Base-by-base conservation (phyloP, 2,329 filamentous ascomycete genomes). In the Gaeumannomyces sp. region DNA sequence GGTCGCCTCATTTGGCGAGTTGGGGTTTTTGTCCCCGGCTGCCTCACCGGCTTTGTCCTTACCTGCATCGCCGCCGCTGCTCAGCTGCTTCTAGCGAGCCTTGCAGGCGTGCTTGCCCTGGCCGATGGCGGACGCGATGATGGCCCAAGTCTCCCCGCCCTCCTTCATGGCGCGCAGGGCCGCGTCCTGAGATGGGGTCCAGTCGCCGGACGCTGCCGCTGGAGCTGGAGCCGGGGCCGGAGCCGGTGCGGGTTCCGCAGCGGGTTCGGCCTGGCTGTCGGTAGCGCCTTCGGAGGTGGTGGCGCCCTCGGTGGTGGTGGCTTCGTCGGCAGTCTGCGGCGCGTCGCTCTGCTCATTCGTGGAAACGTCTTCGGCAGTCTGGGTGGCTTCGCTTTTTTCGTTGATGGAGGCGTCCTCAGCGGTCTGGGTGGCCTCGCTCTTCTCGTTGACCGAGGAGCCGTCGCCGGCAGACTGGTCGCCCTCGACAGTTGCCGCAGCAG, bases 171-270 rank as follows among this genome's bases (percentile, higher is more conserved):
- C 57, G 16, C 69, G 64, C n/a, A 71, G 60, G 22, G 66, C 65
- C 13, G 67, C 67, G 27, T 71, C 69, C 58, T 68, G 65, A 7
- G 70, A 70, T 11, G 58, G 60, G n/a, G 67, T 70, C 66, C 69
- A 71, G 22, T 33, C 62, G 31, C 57, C 56, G n/a, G 31, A 29
- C 8, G 62, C 53, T 19, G n/a, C n/a, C n/a, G n/a, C n/a, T n/a
- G n/a, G n/a, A n/a, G n/a, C n/a, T n/a, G n/a, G n/a, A n/a, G n/a
- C n/a, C n/a, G 61, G 29, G 3, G 45, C 53, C 25, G 60, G 28
- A 6, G 35, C 35, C 33, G 7, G 33, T 3, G 33, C 11, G 33
- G 33, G 33, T 33, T 33, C 33, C 35, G 35, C 35, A 38, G 45
- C 45, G 4, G 45, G 45, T 6, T 53, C 45, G 13, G 45, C 6